Evolutionary conservation across 2,329 filamentous ascomycete genomes (phyloP), one percentile per base, ranked within the genome.

Genomic region (Ophiosphaerella narmari): DNA sequence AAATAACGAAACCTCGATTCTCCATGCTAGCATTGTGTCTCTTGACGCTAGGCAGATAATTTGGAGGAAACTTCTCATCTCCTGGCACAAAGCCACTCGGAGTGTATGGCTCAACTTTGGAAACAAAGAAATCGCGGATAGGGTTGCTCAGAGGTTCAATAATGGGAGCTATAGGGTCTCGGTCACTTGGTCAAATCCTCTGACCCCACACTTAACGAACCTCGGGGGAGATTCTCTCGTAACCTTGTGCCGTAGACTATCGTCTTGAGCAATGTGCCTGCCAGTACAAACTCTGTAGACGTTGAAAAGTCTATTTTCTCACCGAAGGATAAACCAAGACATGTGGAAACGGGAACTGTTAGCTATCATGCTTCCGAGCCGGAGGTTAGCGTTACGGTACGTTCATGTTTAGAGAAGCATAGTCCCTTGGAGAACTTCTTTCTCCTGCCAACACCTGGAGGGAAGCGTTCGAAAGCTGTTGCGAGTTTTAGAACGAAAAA

Each of bases 401-500:
- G 50, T 37, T 50, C 43, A 23, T 24, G 24, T 12, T 39, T 56
- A 33, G 50, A 56, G 33, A 31, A 47, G 18, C 37, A 56, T 39
- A 46, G 50, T 23, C 39, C 32, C 36, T 46, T 56, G 7, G 43
- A 50, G 21, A 43, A 37, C 33, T 56, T 57, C 44, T 39, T 43
- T 21, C 42, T 57, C 37, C 18, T 41, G 26, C 29, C 33, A 16
- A 41, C 43, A 24, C 39, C 44, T 21, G 34, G 23, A 31, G 41
- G 45, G 5, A 57, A 54, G 32, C 47, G 50, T 13, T 49, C 74
- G 14, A 77, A 77, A 52, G 77, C 71, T 0, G 68, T 63, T 12
- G 77, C 73, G 1, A 60, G 2, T 81, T 79, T 38, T 16, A 60
- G 4, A 57, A 74, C 1, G 74, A 76, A 41, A 60, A 60, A 0